Conservation (phyloP, 495 filamentous ascomycete genomes). For the Entonaema liquescens region DNA sequence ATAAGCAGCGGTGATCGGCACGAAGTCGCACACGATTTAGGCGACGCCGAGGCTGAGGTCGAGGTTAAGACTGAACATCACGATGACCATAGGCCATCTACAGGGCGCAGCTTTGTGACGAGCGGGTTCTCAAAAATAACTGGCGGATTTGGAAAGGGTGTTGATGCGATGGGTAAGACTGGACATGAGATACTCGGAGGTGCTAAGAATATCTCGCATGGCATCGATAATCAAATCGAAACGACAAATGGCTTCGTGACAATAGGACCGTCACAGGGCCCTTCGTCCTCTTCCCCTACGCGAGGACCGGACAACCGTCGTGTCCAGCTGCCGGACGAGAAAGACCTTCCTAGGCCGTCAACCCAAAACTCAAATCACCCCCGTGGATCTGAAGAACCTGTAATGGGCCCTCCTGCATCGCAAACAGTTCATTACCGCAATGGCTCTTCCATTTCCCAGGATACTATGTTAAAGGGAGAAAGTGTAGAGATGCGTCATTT, state of each 20-base stretch:
- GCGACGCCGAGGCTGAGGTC: constrained; percentile 69
- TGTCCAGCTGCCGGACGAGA: constrained; percentile 39
- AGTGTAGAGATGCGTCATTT: constrained; percentile 41
- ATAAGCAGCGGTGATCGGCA: constrained; percentile 86
- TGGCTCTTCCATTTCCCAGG: constrained; percentile 47
- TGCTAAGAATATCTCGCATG: constrained; percentile 66
- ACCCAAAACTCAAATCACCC: constrained; percentile 31
- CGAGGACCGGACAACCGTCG: constrained; percentile 43
- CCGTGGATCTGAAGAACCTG: constrained; percentile 33
- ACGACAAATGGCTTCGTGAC: constrained; percentile 64
- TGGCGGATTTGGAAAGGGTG: constrained; percentile 52
- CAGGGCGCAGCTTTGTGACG: constrained; percentile 39
- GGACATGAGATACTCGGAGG: constrained; percentile 57
- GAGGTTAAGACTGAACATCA: constrained; percentile 47
- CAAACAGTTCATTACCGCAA: constrained; percentile 47
- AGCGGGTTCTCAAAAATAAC: constrained; percentile 50
- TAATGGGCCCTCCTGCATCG: constrained; percentile 41
- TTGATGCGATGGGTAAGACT: constrained; percentile 47
- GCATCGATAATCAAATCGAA: constrained; percentile 66
- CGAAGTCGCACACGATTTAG: constrained; percentile 75
- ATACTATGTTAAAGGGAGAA: constrained; percentile 46
- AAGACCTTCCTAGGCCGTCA: constrained; percentile 44
- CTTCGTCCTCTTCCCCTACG: constrained; percentile 27
- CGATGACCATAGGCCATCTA: constrained; percentile 34
- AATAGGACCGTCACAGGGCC: constrained; percentile 42